phyloP scores from a whole-genome alignment of 495 filamentous ascomycete genomes.

The Chaetomium tenue region DNA sequence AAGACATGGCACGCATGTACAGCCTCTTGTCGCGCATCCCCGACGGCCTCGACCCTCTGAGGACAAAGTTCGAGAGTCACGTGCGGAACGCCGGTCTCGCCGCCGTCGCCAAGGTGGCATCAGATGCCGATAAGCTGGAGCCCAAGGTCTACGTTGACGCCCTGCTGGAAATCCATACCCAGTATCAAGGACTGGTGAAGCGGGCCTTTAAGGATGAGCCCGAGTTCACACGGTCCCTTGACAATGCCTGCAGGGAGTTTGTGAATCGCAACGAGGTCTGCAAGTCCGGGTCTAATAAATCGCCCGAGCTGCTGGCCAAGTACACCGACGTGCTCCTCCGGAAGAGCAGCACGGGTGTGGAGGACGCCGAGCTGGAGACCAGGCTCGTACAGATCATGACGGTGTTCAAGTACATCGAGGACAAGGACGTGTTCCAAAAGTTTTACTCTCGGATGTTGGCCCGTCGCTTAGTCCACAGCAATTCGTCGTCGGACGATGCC shows the following conservation, averaged over 20 bases:
- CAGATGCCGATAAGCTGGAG: conserved; percentile 85
- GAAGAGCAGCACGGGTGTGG: conserved; percentile 84
- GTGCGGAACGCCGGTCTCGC: conserved; percentile 83
- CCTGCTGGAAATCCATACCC: conserved; percentile 86
- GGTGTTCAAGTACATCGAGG: conserved; percentile 99
- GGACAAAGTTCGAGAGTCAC: conserved; percentile 85
- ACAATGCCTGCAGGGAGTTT: conserved; percentile 96
- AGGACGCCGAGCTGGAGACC: conserved; percentile 89
- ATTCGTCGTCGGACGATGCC: conserved; percentile 92
- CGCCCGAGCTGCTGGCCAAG: conserved; percentile 90
- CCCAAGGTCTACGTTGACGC: conserved; percentile 97
- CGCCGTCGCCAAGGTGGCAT: conserved; percentile 87
- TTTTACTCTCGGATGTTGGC: conserved; percentile 98
- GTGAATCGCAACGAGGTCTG: conserved; percentile 96
- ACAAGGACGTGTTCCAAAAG: conserved; percentile 99
- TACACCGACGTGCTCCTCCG: conserved; percentile 93
- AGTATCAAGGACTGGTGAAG: conserved; percentile 88
- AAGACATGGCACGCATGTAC: conserved; percentile 97
- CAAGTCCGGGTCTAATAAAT: conserved; percentile 85
- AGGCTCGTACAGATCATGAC: conserved; percentile 97
- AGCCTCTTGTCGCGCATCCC: conserved; percentile 84
- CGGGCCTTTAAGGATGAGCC: conserved; percentile 92
- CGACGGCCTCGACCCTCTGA: conserved; percentile 87
- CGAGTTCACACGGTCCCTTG: conserved; percentile 92
- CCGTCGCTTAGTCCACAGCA: conserved; percentile 89